Base-by-base conservation (phyloP, 2,329 filamentous ascomycete species). In the Penicillium sp. region DNA sequence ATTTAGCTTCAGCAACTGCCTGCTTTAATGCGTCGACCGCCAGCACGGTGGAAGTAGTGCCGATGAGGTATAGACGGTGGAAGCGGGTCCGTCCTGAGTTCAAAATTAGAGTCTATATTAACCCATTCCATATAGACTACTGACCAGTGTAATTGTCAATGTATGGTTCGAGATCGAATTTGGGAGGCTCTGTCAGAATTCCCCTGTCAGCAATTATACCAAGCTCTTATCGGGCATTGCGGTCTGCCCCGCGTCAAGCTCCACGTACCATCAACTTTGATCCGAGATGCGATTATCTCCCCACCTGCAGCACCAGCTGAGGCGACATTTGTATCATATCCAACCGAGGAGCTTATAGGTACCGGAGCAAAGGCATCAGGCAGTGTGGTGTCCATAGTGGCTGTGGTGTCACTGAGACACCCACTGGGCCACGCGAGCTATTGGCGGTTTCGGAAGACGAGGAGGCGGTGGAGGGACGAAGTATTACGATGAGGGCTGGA, bases 81-180 rank as follows among this genome's bases (percentile, higher is more conserved):
- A 89, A 88, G 62, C 88, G 87, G 50, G 92, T 93, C 55, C 89
- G 84, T 57, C 91, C 92, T 95, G 62, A 54, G 42, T 45, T 18
- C 46, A 25, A 46, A 33, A 29, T 33, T 44, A 25, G 31, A 25
- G 12, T 18, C 27, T 11, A 12, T 12, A 12, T 15, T 9, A 42
- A 6, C 23, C 22, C 1, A 2, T 4, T 12, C 22, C 11, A 11
- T 20, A 37, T 18, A 2, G 25, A 12, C 0, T 6, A 47, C 47
- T 50, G 6, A 92, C 92, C 91, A 70, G 80, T 82, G 75, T 97
- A 99, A 70, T 97, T 96, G 62, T 88, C 82, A 48, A 96, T 89
- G 74, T 97, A 97, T 35, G 89, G 85, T 58, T 97, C 91, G 41
- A 99, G 83, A 67, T 97, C 94, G 64, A 97, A 88, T 70, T 93